Percentiles rank a stretch among this genome's conserved stretches.
Evolutionary conservation across 208 protist species (phyloP).

Genomic region (Leishmania mexicana): DNA sequence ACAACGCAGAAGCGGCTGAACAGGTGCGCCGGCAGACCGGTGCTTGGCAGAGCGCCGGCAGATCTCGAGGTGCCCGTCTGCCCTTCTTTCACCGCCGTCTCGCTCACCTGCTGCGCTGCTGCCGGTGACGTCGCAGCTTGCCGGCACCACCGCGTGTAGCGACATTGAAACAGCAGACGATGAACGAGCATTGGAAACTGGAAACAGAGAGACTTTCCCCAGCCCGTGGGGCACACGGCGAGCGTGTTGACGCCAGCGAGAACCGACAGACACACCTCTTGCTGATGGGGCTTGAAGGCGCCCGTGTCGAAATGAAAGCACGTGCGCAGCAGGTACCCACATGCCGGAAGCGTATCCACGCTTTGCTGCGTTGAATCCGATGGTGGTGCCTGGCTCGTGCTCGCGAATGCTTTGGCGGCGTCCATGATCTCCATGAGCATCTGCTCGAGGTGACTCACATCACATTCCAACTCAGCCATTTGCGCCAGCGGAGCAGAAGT

Average conservation of each 20-base stretch:
- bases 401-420: background rate
- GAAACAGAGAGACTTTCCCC: slow-evolving; percentile 96
- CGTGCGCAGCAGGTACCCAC: slow-evolving; percentile 51
- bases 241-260: slow-evolving; percentile 80
- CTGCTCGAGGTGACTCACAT: slow-evolving; percentile 16
- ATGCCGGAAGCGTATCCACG: slow-evolving; percentile 45
- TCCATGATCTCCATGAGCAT: slow-evolving; percentile 26
- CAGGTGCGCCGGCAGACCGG: slow-evolving; percentile 5
- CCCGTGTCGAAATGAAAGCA: slow-evolving; percentile 63
- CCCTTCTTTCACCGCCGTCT: background rate
- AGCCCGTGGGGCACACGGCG: slow-evolving; percentile 94
- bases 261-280: slow-evolving; percentile 73
- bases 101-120: background rate
- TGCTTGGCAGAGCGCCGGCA: background rate
- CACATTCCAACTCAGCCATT: background rate
- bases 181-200: slow-evolving; percentile 94
- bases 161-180: slow-evolving; percentile 63
- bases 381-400: background rate
- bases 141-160: slow-evolving; percentile 43
- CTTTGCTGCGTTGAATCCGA: background rate
- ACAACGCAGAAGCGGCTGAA: slow-evolving; percentile 81
- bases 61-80: background rate
- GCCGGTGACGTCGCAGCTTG: background rate
- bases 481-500: background rate
- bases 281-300: slow-evolving; percentile 77